phyloP scores from a whole-genome alignment of 345 rosid genomes.

The Capsella bursapastoris region DNA sequence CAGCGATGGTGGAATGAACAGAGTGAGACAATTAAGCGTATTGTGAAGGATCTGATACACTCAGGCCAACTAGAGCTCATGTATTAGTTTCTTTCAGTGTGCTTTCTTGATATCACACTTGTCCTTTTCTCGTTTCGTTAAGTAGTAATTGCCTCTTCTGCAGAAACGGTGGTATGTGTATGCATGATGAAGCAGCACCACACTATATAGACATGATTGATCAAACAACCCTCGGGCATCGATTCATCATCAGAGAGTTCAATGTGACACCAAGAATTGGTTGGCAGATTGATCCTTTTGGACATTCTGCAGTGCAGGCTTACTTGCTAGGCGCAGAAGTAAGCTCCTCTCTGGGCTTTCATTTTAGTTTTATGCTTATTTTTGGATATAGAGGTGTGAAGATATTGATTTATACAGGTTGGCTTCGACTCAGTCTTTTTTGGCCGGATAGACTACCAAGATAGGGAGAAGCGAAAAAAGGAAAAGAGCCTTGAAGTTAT shows the following conservation, averaged over 20 bases:
- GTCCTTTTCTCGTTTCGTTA: background rate
- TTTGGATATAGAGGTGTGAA: slow-evolving; percentile 21
- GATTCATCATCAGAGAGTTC: slow-evolving; percentile 75
- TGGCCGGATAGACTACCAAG: slow-evolving; percentile 97
- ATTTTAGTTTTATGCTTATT: background rate
- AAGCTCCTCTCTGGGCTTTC: slow-evolving; percentile 27
- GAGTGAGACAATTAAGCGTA: slow-evolving; percentile 61
- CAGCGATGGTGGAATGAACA: slow-evolving; percentile 97
- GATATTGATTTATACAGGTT: slow-evolving; percentile 55
- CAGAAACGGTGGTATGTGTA: slow-evolving; percentile 99
- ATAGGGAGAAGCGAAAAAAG: slow-evolving; percentile 71
- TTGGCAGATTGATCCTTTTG: slow-evolving; percentile 99
- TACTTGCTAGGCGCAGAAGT: slow-evolving; percentile 95
- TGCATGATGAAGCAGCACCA: slow-evolving; percentile 96
- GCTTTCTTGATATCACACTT: slow-evolving; percentile 6
- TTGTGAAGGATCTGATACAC: slow-evolving; percentile 63
- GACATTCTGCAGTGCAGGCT: slow-evolving; percentile 98
- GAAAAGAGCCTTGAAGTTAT: slow-evolving; percentile 96
- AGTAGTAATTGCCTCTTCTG: slow-evolving; percentile 22
- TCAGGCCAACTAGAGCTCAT: slow-evolving; percentile 92
- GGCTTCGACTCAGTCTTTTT: slow-evolving; percentile 93
- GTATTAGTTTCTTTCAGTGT: slow-evolving; percentile 48
- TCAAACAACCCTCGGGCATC: slow-evolving; percentile 95
- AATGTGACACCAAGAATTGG: slow-evolving; percentile 93
- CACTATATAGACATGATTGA: slow-evolving; percentile 99